These are phyloP conservation scores for Arctium minus DNA, from an alignment of 129 eudicot species.

Conservation along the genomic window DNA sequence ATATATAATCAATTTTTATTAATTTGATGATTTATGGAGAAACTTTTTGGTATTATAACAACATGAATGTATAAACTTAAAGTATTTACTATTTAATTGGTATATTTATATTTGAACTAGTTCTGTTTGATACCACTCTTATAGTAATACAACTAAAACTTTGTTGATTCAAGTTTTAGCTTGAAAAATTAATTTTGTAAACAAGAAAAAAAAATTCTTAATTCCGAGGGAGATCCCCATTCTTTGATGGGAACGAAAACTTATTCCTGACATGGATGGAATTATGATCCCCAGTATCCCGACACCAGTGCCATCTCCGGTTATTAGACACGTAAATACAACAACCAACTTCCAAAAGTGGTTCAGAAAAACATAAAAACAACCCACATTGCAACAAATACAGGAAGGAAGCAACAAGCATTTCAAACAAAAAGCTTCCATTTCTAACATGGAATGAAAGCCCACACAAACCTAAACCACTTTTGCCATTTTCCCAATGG, in stretches of 20 bases:
- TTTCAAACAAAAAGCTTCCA: constrained; percentile 9
- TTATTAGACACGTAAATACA: not conserved
- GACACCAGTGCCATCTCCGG: not conserved
- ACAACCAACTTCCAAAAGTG: not conserved
- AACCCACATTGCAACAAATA: not conserved
- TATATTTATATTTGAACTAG: too few relatives aligned
- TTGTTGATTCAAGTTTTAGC: too few relatives aligned
- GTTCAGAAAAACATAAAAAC: not conserved
- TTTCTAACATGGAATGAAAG: constrained; percentile 12
- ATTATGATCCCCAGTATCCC: not conserved
- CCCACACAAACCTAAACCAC: constrained; percentile 17
- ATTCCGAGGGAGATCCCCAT: too few relatives aligned
- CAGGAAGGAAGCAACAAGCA: constrained; percentile 17
- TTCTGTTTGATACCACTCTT: too few relatives aligned
- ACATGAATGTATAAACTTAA: too few relatives aligned
- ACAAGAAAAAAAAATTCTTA: too few relatives aligned
- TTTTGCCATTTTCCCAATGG: constrained; percentile 23
- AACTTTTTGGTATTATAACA: too few relatives aligned
- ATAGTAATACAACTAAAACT: too few relatives aligned
- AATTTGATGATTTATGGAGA: too few relatives aligned
- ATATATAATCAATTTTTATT: too few relatives aligned
- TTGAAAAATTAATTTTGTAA: too few relatives aligned
- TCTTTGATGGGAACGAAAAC: not conserved
- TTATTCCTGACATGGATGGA: not conserved
- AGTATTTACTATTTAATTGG: too few relatives aligned